These are phyloP conservation scores for Lactuca saligna DNA, from an alignment of 129 eudicot species.

Conservation along the genomic window DNA sequence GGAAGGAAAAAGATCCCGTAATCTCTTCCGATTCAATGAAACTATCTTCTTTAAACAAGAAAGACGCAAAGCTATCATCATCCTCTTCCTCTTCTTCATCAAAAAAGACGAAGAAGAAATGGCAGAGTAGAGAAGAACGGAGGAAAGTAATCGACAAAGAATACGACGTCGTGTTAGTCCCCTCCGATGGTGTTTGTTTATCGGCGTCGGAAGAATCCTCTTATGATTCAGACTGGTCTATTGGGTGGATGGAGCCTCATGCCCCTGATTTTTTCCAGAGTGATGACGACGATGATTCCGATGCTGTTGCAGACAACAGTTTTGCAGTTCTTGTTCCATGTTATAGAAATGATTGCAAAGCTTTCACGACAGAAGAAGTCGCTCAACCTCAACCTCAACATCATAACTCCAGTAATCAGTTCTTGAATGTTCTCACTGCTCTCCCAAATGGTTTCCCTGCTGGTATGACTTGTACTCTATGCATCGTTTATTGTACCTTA, in stretches of 20 bases:
- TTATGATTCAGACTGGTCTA: constrained; percentile 90
- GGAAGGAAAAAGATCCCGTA: constrained; percentile 52
- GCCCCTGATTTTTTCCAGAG: constrained; percentile 76
- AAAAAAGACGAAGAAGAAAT: constrained; percentile 61
- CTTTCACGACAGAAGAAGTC: constrained; percentile 26
- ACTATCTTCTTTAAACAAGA: constrained; percentile 42
- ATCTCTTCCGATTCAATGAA: constrained; percentile 58
- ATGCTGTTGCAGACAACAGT: constrained; percentile 43
- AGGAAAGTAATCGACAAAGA: constrained; percentile 54
- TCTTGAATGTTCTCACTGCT: constrained; percentile 44
- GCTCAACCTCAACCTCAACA: neutral
- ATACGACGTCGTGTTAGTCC: constrained; percentile 78
- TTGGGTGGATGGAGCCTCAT: constrained; percentile 92
- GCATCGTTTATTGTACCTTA: constrained; percentile 6
- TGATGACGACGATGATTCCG: constrained; percentile 48
- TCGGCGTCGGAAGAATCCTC: constrained; percentile 76
- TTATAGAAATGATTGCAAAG: constrained; percentile 57
- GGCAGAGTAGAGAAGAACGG: constrained; percentile 78
- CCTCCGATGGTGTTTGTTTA: constrained; percentile 74
- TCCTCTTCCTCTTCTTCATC: neutral
- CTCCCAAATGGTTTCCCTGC: constrained; percentile 55
- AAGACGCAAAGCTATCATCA: constrained; percentile 29
- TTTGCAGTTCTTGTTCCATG: constrained; percentile 96
- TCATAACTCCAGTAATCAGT: constrained; percentile 36
- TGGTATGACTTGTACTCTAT: constrained; percentile 44